Percentiles rank a stretch among this genome's conserved stretches.
phyloP scores from a whole-genome alignment of 2,329 filamentous ascomycete species.

The Ophiognomonia clavigignenti-juglandacearum region DNA sequence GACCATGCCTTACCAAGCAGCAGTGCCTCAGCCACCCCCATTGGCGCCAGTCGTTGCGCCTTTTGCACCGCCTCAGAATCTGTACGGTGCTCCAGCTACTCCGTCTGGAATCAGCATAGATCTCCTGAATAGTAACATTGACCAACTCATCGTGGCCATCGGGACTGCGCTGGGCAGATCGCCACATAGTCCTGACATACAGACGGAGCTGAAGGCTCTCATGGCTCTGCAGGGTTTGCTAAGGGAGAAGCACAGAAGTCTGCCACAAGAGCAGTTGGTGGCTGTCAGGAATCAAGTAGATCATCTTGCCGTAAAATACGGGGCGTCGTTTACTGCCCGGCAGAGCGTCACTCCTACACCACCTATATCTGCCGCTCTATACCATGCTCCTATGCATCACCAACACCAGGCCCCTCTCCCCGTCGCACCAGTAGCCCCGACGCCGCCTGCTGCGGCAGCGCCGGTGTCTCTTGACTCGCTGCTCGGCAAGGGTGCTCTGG shows the following conservation, averaged over 20 bases:
- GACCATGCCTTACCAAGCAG: slow-evolving; percentile 18
- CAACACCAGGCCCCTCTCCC: slow-evolving; percentile 18
- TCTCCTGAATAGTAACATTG: slow-evolving; percentile 77
- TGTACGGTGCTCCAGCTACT: slow-evolving; percentile 32
- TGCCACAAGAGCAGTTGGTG: slow-evolving; percentile 77
- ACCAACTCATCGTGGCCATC: slow-evolving; percentile 68
- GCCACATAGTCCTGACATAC: slow-evolving; percentile 69
- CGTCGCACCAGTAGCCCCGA: slow-evolving; percentile 28
- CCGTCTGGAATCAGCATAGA: slow-evolving; percentile 57
- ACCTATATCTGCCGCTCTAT: slow-evolving; percentile 27
- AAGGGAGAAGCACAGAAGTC: slow-evolving; percentile 58
- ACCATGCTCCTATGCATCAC: slow-evolving; percentile 26
- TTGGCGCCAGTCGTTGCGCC: slow-evolving; percentile 31
- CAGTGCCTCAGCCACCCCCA: slow-evolving; percentile 30
- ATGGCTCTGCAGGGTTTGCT: slow-evolving; percentile 79
- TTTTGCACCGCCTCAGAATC: slow-evolving; percentile 36
- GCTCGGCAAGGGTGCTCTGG: slow-evolving; percentile 55
- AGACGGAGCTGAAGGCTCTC: slow-evolving; percentile 77
- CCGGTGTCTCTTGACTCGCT: slow-evolving; percentile 52
- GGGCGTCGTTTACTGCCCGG: slow-evolving; percentile 35
- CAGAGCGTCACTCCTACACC: slow-evolving; percentile 26
- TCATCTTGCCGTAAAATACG: slow-evolving; percentile 64
- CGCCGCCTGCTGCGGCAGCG: slow-evolving; percentile 28
- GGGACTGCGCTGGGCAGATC: slow-evolving; percentile 71
- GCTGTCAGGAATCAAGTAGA: slow-evolving; percentile 82